Percentiles rank a stretch among this genome's conserved stretches.
phyloP scores from a whole-genome alignment of 352 stramenopile genomes.

The Phytophthora citrophthora region DNA sequence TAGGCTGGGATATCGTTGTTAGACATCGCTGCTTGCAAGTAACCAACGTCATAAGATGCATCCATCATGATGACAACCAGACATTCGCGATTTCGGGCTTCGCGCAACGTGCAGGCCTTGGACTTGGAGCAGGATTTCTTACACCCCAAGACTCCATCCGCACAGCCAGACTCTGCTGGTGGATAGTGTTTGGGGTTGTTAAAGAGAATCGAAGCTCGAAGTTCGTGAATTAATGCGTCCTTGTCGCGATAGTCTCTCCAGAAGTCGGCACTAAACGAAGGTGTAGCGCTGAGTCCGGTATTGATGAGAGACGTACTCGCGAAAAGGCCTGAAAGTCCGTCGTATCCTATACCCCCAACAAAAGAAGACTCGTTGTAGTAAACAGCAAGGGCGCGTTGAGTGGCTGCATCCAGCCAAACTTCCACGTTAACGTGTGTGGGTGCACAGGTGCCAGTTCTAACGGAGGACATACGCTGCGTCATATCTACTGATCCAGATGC shows the following conservation, averaged over 20 bases:
- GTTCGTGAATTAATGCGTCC: conserved; percentile 32
- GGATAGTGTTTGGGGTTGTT: conserved; percentile 35
- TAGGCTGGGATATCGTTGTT: conserved; percentile 52
- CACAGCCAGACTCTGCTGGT: conserved; percentile 24
- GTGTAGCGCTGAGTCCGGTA: conserved; percentile 28
- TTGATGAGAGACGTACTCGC: conserved; percentile 44
- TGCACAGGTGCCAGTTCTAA: conserved; percentile 28
- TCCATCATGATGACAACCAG: conserved; percentile 55
- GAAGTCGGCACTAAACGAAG: conserved; percentile 50
- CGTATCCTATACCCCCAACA: conserved; percentile 48
- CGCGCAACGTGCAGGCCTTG: conserved; percentile 40
- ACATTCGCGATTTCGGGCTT: conserved; percentile 38
- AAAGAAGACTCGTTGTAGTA: conserved; percentile 47
- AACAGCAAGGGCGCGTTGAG: conserved; percentile 5
- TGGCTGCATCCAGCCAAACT: conserved; percentile 18
- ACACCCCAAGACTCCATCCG: conserved; percentile 44
- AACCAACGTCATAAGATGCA: conserved; percentile 40
- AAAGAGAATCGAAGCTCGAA: conserved; percentile 33
- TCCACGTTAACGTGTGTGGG: conserved; percentile 44
- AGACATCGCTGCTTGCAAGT: conserved; percentile 43
- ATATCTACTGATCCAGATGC: conserved; percentile 17
- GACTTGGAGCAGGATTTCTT: conserved; percentile 53
- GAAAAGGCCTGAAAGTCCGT: conserved; percentile 45
- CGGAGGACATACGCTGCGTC: conserved; percentile 53
- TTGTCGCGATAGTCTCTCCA: conserved; percentile 53